Evolutionary conservation across 2,329 filamentous ascomycete species (phyloP).

Genomic region (Colletotrichum sp.): DNA sequence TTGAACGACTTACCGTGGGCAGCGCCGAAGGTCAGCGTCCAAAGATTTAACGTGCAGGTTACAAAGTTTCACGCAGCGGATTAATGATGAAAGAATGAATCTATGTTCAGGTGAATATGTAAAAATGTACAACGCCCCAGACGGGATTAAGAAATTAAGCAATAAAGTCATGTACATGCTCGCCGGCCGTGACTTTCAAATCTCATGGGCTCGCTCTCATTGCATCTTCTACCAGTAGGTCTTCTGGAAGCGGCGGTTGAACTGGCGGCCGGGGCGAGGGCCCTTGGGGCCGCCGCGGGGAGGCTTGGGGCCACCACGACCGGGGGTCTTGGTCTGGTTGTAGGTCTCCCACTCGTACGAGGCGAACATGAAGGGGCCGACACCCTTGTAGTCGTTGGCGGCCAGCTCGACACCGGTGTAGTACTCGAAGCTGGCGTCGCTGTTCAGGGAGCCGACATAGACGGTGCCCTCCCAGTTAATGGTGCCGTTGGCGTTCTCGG

Average conservation of each 20-base stretch:
- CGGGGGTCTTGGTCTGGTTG: constrained; percentile 5
- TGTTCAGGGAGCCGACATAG: constrained; percentile 54
- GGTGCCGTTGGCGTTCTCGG: constrained; percentile 51
- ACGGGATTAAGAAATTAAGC: constrained; percentile 3
- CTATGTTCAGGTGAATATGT: background rate
- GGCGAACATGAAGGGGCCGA: constrained; percentile 24
- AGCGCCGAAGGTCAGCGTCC: background rate
- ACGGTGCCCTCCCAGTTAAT: constrained; percentile 58
- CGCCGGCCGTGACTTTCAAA: background rate
- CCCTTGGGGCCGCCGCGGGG: background rate
- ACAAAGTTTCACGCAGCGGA: background rate
- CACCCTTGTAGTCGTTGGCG: constrained; percentile 25
- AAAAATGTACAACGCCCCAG: background rate
- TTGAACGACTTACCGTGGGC: background rate
- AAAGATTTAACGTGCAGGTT: background rate
- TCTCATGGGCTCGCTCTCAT: background rate
- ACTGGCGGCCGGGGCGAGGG: background rate
- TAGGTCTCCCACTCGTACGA: constrained; percentile 26
- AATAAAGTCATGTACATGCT: constrained; percentile 14
- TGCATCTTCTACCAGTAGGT: background rate
- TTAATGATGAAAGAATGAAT: background rate
- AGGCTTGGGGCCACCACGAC: background rate
- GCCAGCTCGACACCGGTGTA: constrained; percentile 7
- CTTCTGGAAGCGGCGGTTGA: constrained; percentile 10
- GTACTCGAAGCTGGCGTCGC: constrained; percentile 52